Conservation (phyloP, 1,284 basidiomycete genomes). For the Ceratobasidium sp. region DNA sequence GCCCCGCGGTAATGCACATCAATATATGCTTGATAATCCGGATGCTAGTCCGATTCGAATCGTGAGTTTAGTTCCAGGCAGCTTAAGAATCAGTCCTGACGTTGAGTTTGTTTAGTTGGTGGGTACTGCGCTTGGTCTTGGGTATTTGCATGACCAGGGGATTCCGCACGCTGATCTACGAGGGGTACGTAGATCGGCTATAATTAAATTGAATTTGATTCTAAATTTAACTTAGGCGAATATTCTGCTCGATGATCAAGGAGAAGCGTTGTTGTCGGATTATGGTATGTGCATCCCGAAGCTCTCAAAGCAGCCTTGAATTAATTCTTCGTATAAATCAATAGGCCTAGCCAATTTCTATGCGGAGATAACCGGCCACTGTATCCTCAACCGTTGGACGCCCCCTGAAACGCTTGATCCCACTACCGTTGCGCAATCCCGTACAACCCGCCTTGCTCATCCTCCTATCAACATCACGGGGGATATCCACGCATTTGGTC, state of each 20-base stretch:
- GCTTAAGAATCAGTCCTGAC: background rate
- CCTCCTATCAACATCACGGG: constrained; percentile 41
- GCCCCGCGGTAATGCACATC: constrained; percentile 37
- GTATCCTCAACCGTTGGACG: constrained; percentile 41
- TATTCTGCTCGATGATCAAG: constrained; percentile 40
- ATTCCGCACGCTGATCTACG: constrained; percentile 39
- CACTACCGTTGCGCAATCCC: constrained; percentile 39
- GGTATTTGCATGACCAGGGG: constrained; percentile 39
- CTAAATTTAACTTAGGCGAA: constrained; percentile 18
- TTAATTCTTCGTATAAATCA: background rate
- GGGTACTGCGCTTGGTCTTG: constrained; percentile 38
- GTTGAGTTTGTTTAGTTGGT: constrained; percentile 8
- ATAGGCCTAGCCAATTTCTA: constrained; percentile 40
- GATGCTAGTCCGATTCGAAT: constrained; percentile 42
- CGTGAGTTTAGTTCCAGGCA: constrained; percentile 2
- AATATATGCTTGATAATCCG: constrained; percentile 35
- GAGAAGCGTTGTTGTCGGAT: constrained; percentile 35
- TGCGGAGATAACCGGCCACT: constrained; percentile 38
- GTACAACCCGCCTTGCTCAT: constrained; percentile 34
- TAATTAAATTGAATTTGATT: background rate
- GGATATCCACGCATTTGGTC: constrained; percentile 38
- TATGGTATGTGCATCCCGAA: constrained; percentile 2
- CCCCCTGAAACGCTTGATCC: constrained; percentile 39
- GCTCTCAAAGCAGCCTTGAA: background rate
- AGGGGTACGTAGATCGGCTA: background rate